phyloP scores from a whole-genome alignment of 2,329 filamentous ascomycete genomes.

The Pseudonectria buxi region DNA sequence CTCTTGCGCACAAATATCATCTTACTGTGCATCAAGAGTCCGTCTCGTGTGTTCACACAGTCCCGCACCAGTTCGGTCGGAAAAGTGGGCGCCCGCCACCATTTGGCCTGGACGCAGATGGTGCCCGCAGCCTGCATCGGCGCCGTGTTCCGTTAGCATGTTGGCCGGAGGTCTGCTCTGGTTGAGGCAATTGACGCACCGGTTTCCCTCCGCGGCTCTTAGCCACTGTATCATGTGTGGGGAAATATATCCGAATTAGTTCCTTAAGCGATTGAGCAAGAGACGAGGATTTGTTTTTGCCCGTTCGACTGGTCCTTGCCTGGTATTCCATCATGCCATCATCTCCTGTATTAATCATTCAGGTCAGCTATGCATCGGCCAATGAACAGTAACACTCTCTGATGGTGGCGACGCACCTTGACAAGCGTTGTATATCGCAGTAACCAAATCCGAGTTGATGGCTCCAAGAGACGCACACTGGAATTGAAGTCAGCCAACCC shows the following conservation, averaged over 20 bases:
- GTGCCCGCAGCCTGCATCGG: slow-evolving; percentile 65
- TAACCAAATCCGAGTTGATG: slow-evolving; percentile 61
- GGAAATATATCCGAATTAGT: slow-evolving; percentile 72
- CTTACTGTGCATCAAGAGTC: slow-evolving; percentile 86
- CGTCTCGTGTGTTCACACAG: slow-evolving; percentile 61
- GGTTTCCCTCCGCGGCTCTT: slow-evolving; percentile 55
- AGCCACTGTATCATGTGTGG: slow-evolving; percentile 62
- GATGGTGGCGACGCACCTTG: slow-evolving; percentile 35
- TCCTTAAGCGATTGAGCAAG: slow-evolving; percentile 29
- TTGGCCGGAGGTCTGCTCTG: slow-evolving; percentile 11
- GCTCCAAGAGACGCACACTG: slow-evolving; percentile 77
- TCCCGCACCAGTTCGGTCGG: slow-evolving; percentile 68
- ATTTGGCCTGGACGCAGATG: slow-evolving; percentile 68
- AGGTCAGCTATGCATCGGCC: slow-evolving; percentile 6
- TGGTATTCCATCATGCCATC: slow-evolving; percentile 40
- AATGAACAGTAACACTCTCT: slow-evolving; percentile 5
- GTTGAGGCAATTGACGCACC: slow-evolving; percentile 31
- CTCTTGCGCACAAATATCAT: slow-evolving; percentile 46
- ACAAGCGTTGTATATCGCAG: slow-evolving; percentile 47
- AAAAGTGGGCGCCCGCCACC: slow-evolving; percentile 65
- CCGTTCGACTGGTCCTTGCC: slow-evolving; percentile 27
- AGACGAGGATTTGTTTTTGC: slow-evolving; percentile 17
- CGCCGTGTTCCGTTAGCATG: slow-evolving; percentile 17
- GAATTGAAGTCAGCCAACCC: background rate
- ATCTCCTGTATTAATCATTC: slow-evolving; percentile 22